Base-by-base conservation (phyloP, 1,284 basidiomycete genomes). In the Ganoderma sinense region DNA sequence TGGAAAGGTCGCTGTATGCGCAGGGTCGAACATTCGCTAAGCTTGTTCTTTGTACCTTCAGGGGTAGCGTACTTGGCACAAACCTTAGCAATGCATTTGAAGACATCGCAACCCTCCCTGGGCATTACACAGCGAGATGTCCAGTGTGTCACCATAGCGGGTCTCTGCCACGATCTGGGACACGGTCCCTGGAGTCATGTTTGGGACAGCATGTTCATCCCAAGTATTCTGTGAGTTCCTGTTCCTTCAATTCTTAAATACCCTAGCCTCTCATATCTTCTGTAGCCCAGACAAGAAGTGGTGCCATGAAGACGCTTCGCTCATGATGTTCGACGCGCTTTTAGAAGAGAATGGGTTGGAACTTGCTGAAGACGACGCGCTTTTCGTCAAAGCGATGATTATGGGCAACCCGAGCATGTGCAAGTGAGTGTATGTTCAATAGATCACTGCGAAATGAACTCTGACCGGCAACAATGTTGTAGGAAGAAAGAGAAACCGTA, bases 161-260 rank as follows among this genome's bases (percentile, higher is more conserved):
- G 90, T 0, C 83, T 93, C 3, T 92, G 91, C 71, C 91, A 93
- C 76, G 91, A 93, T 75, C 84, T 93, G 1, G 91, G 91, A 0
- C 91, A 93, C 74, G 91, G 92, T 0, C 92, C 92, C 0, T 93
- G 90, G 88, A 89, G 86, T 73, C 91, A 93, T 78, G 89, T 93
- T 1, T 93, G 90, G 89, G 91, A 93, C 72, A 81, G 82, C 2
- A 76, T 84, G 65, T 92, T 92, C 79, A 91, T 93, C 53, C 91
- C 90, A 0, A 73, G 71, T 10, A 88, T 86, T 4, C 69, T 87
- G 90, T 91, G 74, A 72, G 86, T 51, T 56, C 10, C 39, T 36
- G 29, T 43, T n/a, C n/a, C 33, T 31, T 26, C 20, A 18, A 18
- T 58, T 39, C 23, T 61, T 31, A 26, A 26, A 53, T 26, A 1